These are phyloP conservation scores for Pleurotus tuoliensis DNA, from an alignment of 768 basidiomycete species.

Conservation along the genomic window DNA sequence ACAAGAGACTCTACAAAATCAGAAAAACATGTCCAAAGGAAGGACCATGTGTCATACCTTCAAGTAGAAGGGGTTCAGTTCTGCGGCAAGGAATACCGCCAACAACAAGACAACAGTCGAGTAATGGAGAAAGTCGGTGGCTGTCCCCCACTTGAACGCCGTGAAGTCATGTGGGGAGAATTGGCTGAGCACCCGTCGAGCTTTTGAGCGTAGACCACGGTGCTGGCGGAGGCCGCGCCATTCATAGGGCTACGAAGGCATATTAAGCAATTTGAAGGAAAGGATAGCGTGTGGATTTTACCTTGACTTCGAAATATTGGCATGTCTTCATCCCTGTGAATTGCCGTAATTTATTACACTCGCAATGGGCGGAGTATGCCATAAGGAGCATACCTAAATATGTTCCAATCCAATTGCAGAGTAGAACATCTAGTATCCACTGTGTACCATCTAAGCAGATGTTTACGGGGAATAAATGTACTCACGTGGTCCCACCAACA, in stretches of 20 bases:
- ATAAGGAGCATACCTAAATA: conserved; percentile 55
- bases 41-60: conserved; percentile 46
- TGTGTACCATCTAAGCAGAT: conserved; percentile 24
- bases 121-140: conserved; percentile 70
- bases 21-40: conserved; percentile 7
- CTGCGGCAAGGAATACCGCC: conserved; percentile 77
- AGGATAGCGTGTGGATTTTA: conserved; percentile 22
- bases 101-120: conserved; percentile 71
- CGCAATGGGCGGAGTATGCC: neutral
- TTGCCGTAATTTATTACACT: conserved; percentile 9
- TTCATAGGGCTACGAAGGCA: conserved; percentile 58
- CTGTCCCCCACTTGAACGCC: conserved; percentile 84
- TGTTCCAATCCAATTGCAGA: conserved; percentile 88
- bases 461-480: conserved; percentile 13
- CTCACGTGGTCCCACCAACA: conserved; percentile 94
- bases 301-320: conserved; percentile 86
- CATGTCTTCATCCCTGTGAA: conserved; percentile 78
- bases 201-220: conserved; percentile 73
- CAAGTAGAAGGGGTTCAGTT: conserved; percentile 85
- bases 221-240: conserved; percentile 84
- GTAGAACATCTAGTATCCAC: conserved; percentile 85
- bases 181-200: conserved; percentile 74
- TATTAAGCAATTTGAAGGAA: conserved; percentile 10
- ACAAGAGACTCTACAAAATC: conserved; percentile 47
- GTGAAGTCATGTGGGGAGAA: conserved; percentile 89